Conservation (phyloP, 495 filamentous ascomycete species). For the Schizothecium vesticola region DNA sequence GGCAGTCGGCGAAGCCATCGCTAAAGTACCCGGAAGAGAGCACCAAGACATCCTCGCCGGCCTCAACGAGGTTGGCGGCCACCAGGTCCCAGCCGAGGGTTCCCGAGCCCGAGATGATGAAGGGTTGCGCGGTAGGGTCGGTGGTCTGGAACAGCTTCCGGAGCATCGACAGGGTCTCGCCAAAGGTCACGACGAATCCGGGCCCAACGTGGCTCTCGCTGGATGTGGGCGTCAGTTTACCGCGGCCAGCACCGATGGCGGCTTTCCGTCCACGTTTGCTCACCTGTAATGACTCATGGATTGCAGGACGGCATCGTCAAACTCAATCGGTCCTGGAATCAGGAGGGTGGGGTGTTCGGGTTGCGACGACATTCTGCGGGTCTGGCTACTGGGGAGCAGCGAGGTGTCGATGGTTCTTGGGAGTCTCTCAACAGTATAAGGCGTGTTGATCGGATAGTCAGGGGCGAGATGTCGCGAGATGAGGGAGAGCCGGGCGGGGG, state of each 20-base stretch:
- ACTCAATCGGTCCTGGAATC: slow-evolving; percentile 96
- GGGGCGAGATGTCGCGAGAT: slow-evolving; percentile 74
- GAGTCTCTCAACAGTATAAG: slow-evolving; percentile 40
- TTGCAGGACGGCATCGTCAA: slow-evolving; percentile 92
- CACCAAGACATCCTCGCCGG: slow-evolving; percentile 83
- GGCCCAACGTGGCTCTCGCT: slow-evolving; percentile 90
- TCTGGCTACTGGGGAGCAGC: slow-evolving; percentile 28
- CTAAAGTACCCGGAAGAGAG: slow-evolving; percentile 96
- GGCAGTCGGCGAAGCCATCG: slow-evolving; percentile 88
- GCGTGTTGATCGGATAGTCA: slow-evolving; percentile 46
- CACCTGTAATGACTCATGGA: slow-evolving; percentile 96
- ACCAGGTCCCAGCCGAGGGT: slow-evolving; percentile 97
- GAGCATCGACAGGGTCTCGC: slow-evolving; percentile 80
- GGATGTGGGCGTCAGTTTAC: not conserved
- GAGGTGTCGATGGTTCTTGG: slow-evolving; percentile 54
- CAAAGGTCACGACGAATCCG: slow-evolving; percentile 84
- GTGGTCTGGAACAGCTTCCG: slow-evolving; percentile 90
- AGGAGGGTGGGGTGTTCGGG: slow-evolving; percentile 75
- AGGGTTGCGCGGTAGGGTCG: slow-evolving; percentile 76
- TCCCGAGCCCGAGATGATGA: slow-evolving; percentile 88
- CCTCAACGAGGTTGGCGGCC: slow-evolving; percentile 81
- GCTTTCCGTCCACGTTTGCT: not conserved
- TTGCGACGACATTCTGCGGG: slow-evolving; percentile 66
- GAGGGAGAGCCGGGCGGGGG: slow-evolving; percentile 66
- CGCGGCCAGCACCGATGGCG: not conserved